Base-by-base conservation (phyloP, 78 protist genomes). In the Dictyostelium discoideum region DNA sequence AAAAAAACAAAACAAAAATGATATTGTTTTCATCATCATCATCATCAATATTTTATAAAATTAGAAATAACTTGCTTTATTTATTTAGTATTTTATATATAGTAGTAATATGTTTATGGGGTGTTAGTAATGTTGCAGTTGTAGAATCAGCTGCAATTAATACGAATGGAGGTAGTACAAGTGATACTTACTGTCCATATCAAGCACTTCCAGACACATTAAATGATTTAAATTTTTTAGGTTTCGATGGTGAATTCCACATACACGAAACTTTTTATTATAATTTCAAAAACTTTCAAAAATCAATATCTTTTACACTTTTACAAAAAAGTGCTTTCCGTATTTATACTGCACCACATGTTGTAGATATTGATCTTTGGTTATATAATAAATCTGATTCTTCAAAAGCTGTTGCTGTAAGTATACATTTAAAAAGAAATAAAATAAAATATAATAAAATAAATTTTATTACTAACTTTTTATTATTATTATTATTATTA, bases 301-400 rank as follows among this genome's bases (percentile, higher is more conserved):
- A 76, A 24, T 87, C 85, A 32, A 78, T 92, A 1, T 5, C 26
- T 26, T 92, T 92, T 24, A 78, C 44, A 18, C 39, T 92, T 37
- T 2, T 44, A 26, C 32, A 42, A 29, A 6, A 14, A 39, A 73
- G 85, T 84, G 85, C 92, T 3, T 92, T 92, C n/a, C 79, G 96
- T 74, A 20, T 85, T 29, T 92, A 92, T 29, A 67, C 85, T 10
- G 96, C 90, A 29, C 96, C 96, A 76, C 40, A 69, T 46, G 48
- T 63, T 3, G 96, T 73, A 8, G 96, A 92, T 46, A 82, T 92
- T 5, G 96, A 92, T 29, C 20, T 92, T 44, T 92, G 96, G 96
- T 39, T 92, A 57, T 92, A 92, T 29, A 83, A 85, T 26, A 50
- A 26, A 18, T 18, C 57, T 9, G 79, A 54, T 46, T 8, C n/a